Conservation (phyloP, 352 stramenopile genomes). For the Elongisporangium prolatum region DNA sequence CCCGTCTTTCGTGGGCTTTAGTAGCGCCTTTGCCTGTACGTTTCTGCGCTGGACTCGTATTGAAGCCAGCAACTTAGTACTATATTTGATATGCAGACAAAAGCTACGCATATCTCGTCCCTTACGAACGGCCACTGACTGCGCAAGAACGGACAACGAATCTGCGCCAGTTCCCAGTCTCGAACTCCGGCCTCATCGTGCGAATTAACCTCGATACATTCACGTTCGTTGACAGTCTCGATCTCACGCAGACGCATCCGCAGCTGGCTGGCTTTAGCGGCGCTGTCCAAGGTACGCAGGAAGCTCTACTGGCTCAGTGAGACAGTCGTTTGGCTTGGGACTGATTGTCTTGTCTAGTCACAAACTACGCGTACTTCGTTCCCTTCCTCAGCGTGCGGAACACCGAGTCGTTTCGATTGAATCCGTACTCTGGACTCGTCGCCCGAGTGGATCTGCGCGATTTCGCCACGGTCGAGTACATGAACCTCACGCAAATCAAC, state of each 20-base stretch:
- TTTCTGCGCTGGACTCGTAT: not conserved
- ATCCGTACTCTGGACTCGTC: constrained; percentile 60
- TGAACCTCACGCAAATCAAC: constrained; percentile 49
- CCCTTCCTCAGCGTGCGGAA: constrained; percentile 23
- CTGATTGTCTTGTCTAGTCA: constrained; percentile 22
- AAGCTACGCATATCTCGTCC: constrained; percentile 57
- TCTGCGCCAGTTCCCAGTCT: constrained; percentile 64
- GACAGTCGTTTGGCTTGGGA: not conserved
- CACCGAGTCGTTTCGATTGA: constrained; percentile 19
- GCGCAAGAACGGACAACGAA: constrained; percentile 54
- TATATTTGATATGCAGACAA: constrained; percentile 29
- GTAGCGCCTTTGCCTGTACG: constrained; percentile 53
- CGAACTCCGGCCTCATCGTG: constrained; percentile 57
- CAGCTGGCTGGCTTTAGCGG: constrained; percentile 67
- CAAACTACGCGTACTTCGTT: constrained; percentile 69
- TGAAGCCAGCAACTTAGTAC: not conserved
- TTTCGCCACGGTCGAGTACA: constrained; percentile 39
- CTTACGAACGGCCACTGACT: constrained; percentile 32
- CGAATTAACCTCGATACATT: constrained; percentile 55
- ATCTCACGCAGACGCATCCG: constrained; percentile 39
- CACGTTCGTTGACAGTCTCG: constrained; percentile 29
- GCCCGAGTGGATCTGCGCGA: constrained; percentile 60
- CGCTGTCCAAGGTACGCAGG: constrained; percentile 41
- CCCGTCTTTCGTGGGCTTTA: constrained; percentile 61
- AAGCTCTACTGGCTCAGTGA: not conserved